Percentiles rank a stretch among this genome's conserved stretches.
Conservation (phyloP, 768 basidiomycete species). For the Tricholoma saponaceum region DNA sequence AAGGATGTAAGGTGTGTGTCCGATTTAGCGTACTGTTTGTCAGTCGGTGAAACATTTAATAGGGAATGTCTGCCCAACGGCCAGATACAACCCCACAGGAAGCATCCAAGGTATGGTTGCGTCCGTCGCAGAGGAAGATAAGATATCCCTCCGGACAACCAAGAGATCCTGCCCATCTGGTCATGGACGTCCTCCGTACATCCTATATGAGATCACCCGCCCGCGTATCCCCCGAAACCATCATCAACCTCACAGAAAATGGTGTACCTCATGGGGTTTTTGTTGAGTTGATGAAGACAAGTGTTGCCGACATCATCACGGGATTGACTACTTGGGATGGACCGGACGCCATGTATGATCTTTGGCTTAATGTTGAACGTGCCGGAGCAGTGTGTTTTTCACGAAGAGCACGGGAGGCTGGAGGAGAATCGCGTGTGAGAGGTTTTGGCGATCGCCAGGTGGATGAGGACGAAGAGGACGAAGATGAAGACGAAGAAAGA, state of each 20-base stretch:
- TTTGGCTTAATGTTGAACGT: slow-evolving; percentile 38
- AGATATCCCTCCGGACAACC: slow-evolving; percentile 26
- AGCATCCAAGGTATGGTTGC: slow-evolving; percentile 23
- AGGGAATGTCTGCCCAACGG: slow-evolving; percentile 31
- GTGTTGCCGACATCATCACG: slow-evolving; percentile 30
- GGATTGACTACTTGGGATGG: slow-evolving; percentile 44
- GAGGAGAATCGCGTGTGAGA: slow-evolving; percentile 38
- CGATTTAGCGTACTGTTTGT: background rate
- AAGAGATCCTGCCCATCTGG: slow-evolving; percentile 38
- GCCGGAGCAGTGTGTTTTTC: slow-evolving; percentile 32
- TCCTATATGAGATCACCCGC: slow-evolving; percentile 44
- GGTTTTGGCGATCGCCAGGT: slow-evolving; percentile 37
- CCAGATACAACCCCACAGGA: slow-evolving; percentile 16
- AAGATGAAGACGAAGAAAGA: slow-evolving; percentile 35
- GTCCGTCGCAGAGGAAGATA: slow-evolving; percentile 46
- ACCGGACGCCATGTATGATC: slow-evolving; percentile 31
- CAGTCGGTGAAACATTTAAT: background rate
- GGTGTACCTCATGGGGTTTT: slow-evolving; percentile 46
- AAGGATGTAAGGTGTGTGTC: slow-evolving; percentile 39
- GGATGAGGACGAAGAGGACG: slow-evolving; percentile 36
- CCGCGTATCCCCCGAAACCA: slow-evolving; percentile 50
- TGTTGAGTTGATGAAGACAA: slow-evolving; percentile 29
- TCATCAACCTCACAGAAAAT: slow-evolving; percentile 64
- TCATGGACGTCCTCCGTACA: slow-evolving; percentile 49
- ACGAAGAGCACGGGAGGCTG: slow-evolving; percentile 27